Conservation (phyloP, 176 grass and related monocot species). For the Phragmites australis region DNA sequence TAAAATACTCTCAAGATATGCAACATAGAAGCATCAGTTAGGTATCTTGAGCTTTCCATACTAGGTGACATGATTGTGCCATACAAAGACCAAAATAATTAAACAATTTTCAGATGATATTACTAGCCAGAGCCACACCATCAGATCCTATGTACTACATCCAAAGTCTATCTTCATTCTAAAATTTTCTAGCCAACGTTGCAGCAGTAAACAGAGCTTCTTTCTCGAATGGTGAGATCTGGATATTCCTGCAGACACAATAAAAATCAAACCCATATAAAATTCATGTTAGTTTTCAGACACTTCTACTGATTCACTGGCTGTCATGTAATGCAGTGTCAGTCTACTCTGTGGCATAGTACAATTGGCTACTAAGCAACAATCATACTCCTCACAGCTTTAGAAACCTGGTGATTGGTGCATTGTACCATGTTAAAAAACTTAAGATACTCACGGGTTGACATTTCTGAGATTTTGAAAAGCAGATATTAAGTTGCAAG, state of each 20-base stretch:
- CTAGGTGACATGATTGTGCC: neutral
- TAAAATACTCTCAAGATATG: neutral
- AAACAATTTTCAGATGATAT: neutral
- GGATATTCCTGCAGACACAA: slow-evolving; percentile 44
- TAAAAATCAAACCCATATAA: slow-evolving; percentile 7
- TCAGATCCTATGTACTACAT: neutral
- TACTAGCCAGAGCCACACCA: neutral
- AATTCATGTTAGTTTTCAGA: neutral
- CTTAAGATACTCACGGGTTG: slow-evolving; percentile 49
- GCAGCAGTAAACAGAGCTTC: slow-evolving; percentile 75
- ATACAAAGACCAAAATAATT: neutral
- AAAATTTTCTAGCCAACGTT: slow-evolving; percentile 37
- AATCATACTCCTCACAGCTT: neutral
- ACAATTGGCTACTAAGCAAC: slow-evolving; percentile 18
- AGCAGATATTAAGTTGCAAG: slow-evolving; percentile 65
- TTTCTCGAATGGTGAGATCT: slow-evolving; percentile 70
- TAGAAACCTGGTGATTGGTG: slow-evolving; percentile 19
- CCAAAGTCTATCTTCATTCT: slow-evolving; percentile 15
- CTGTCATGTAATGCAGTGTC: neutral
- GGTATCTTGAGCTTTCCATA: neutral
- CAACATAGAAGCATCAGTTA: neutral
- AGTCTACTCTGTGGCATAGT: neutral
- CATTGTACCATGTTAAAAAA: neutral
- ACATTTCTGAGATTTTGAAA: slow-evolving; percentile 60
- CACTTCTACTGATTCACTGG: neutral